Percentiles rank a stretch among this genome's conserved stretches.
These are phyloP conservation scores for Albizia julibrissin DNA, from an alignment of 306 rosid species.

Conservation along the genomic window DNA sequence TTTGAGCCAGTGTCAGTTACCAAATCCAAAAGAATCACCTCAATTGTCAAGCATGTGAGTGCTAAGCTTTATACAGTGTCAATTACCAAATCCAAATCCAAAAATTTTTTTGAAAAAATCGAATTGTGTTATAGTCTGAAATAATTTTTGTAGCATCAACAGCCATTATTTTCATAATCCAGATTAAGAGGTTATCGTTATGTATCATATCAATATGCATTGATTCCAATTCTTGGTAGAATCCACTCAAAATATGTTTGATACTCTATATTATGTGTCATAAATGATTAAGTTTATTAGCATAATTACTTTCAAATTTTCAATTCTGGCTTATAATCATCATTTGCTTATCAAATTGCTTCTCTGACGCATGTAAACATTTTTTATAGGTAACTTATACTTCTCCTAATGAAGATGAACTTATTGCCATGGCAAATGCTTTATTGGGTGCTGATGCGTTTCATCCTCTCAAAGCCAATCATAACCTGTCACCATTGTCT, in stretches of 20 bases:
- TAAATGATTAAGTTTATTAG: slow-evolving; percentile 7
- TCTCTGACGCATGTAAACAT: slow-evolving; percentile 17
- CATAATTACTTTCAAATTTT: not conserved
- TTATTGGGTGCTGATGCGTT: slow-evolving; percentile 57
- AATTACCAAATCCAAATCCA: too few species aligned
- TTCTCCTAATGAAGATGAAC: slow-evolving; percentile 92
- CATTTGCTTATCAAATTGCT: slow-evolving; percentile 11
- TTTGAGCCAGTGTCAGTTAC: slow-evolving; percentile 95
- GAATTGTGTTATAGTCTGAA: slow-evolving; percentile 16
- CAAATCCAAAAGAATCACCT: slow-evolving; percentile 75
- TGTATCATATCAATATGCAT: not conserved
- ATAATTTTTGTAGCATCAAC: not conserved
- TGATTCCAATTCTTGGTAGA: slow-evolving; percentile 11
- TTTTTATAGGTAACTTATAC: slow-evolving; percentile 60
- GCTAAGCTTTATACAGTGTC: slow-evolving; percentile 29
- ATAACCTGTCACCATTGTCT: slow-evolving; percentile 42
- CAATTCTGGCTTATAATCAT: slow-evolving; percentile 11
- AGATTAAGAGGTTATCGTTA: not conserved
- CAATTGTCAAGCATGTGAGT: slow-evolving; percentile 82
- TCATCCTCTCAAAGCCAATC: slow-evolving; percentile 45
- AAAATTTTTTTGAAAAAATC: slow-evolving; percentile 23
- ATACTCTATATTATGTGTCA: slow-evolving; percentile 18
- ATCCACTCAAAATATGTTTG: slow-evolving; percentile 1
- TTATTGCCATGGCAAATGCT: slow-evolving; percentile 79
- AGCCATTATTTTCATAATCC: not conserved